Evolutionary conservation across 768 basidiomycete species (phyloP).

Genomic region (Dioszegia hungarica): DNA sequence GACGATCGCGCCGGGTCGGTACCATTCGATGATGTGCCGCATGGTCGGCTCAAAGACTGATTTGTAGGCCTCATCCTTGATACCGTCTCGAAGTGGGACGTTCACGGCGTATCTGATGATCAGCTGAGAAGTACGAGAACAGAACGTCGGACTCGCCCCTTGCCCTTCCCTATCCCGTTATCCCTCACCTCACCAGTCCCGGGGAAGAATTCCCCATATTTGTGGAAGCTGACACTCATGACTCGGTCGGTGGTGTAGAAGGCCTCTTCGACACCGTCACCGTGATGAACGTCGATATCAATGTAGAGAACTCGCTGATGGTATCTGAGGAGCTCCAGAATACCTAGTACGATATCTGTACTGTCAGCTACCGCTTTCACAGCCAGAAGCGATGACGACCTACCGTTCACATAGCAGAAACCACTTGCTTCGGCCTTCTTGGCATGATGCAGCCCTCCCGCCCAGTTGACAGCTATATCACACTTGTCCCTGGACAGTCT

Average conservation of each 20-base stretch:
- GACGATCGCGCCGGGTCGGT: constrained; percentile 89
- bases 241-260: constrained; percentile 98
- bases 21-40: constrained; percentile 85
- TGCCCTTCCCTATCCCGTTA: constrained; percentile 87
- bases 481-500: constrained; percentile 92
- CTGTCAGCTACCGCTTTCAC: neutral
- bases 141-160: constrained; percentile 50
- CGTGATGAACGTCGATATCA: constrained; percentile 97
- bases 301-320: constrained; percentile 93
- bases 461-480: constrained; percentile 99
- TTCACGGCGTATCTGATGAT: constrained; percentile 74
- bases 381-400: constrained; percentile 13
- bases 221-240: constrained; percentile 97
- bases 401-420: constrained; percentile 98
- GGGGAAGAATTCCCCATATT: constrained; percentile 98
- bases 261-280: constrained; percentile 98
- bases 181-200: constrained; percentile 97
- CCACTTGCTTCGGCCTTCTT: constrained; percentile 99
- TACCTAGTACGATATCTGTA: constrained; percentile 91
- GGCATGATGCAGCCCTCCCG: constrained; percentile 95
- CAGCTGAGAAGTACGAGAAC: neutral
- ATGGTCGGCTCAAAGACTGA: constrained; percentile 96
- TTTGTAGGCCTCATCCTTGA: constrained; percentile 91
- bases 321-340: constrained; percentile 87
- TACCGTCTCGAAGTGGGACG: constrained; percentile 89